Evolutionary conservation across 2,329 filamentous ascomycete species (phyloP), one percentile per base, ranked within the genome.

Genomic region (Juglanconis juglandina): DNA sequence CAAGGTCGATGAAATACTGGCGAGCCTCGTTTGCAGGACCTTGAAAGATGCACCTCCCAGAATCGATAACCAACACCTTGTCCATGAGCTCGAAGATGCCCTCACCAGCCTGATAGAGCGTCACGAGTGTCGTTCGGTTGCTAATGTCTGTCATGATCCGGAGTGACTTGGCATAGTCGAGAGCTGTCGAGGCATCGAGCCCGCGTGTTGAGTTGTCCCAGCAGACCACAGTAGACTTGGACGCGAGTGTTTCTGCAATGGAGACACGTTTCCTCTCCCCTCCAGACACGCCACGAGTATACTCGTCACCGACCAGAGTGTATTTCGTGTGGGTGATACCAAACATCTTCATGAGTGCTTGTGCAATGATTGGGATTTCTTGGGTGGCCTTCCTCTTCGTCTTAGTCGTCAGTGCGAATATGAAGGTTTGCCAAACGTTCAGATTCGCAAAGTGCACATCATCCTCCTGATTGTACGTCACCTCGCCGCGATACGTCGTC

Each of bases 231-330:
- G 81, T 86, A 1, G 85, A 83, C n/a, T 79, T 73, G 1, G 77
- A 78, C 9, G 82, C 80, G 60, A 89, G 84, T 5, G 87, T 87
- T 72, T 92, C 89, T 7, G 87, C 88, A 65, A 92, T 91, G 54
- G 85, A 88, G 5, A 93, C 89, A 69, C 90, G 85, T 74, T 93
- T 91, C 64, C 85, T 79, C 69, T 89, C 86, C 42, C 86, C 86
- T 9, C 86, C 86, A 30, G 80, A 84, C 2, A 89, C 81, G 10
- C 76, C 76, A 24, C 87, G 81, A 8, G 90, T 79, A 35, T 85
- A 81, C 62, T 88, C 87, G 64, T 89, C 85, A 1, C 88, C 89
- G 33, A 91, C 86, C 64, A 85, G 85, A 0, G 88, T 91, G 49
- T 83, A 77, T 56, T 87, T 72, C 0, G 87, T 88, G 67, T 91